A percentile compares a stretch with the other conserved stretches of the same genome.
phyloP scores from a whole-genome alignment of 805 yeast genomes.

The Candida boleticola region DNA sequence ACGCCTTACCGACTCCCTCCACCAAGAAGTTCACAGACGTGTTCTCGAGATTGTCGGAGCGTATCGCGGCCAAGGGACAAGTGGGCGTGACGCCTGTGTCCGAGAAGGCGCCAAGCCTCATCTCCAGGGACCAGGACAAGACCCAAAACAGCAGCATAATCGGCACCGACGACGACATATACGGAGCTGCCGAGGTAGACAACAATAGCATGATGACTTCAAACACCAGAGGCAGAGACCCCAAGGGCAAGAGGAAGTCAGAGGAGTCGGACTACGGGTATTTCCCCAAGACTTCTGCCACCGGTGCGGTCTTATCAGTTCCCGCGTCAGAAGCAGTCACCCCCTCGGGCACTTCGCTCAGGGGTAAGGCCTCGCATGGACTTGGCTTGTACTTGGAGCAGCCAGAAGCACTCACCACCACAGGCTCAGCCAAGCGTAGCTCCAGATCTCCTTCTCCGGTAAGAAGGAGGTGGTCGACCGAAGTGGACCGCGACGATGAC shows the following conservation, averaged over 20 bases:
- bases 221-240: neutral
- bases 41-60: slow-evolving; percentile 28
- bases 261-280: neutral
- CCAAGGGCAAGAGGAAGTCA: neutral
- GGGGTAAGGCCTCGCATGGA: neutral
- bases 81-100: neutral
- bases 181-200: neutral
- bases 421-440: neutral
- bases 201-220: neutral
- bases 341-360: neutral
- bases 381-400: slow-evolving; percentile 1
- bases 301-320: neutral
- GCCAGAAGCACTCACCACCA: neutral
- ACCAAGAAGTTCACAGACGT: slow-evolving; percentile 24
- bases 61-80: slow-evolving; percentile 34
- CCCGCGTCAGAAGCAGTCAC: neutral
- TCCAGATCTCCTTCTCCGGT: no score
- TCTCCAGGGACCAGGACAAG: neutral
- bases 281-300: no score
- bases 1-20: slow-evolving; percentile 10
- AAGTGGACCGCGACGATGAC: neutral
- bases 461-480: neutral
- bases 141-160: neutral
- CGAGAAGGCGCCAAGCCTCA: neutral
- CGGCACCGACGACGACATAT: slow-evolving; percentile 1